A percentile compares a stretch with the other conserved stretches of the same genome.
Evolutionary conservation across 305 asterid genomes (phyloP).

Genomic region (Solanum chacoense): DNA sequence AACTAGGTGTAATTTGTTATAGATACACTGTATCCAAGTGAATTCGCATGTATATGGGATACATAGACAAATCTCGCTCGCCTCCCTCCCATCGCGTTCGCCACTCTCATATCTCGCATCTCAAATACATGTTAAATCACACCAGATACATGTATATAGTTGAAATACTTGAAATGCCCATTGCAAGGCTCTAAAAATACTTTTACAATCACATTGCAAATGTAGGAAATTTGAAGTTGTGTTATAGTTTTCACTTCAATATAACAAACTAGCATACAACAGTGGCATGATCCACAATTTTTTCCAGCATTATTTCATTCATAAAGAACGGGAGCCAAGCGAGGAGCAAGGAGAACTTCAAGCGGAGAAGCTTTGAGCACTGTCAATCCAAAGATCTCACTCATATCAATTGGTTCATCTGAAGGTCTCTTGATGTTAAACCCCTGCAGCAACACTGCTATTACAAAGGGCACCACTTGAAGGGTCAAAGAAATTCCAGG

Average conservation of each 20-base stretch:
- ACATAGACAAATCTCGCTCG: not conserved
- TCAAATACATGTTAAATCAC: too few species aligned
- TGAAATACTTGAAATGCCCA: not conserved
- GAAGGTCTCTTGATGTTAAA: slow-evolving; percentile 20
- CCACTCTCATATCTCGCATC: too few species aligned
- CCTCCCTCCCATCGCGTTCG: too few species aligned
- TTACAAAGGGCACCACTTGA: slow-evolving; percentile 22
- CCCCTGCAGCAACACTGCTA: slow-evolving; percentile 30
- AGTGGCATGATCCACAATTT: not conserved
- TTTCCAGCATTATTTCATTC: not conserved
- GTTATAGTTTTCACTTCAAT: not conserved
- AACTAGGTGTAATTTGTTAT: not conserved
- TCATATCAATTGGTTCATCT: not conserved
- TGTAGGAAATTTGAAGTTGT: not conserved
- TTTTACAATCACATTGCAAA: not conserved
- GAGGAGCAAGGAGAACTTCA: not conserved
- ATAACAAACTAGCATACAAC: not conserved
- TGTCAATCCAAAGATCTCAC: not conserved
- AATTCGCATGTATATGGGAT: not conserved
- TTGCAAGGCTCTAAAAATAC: not conserved
- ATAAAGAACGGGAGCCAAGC: not conserved
- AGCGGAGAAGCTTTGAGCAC: not conserved
- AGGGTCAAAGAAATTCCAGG: slow-evolving; percentile 28
- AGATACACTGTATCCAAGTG: not conserved
- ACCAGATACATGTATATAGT: too few species aligned